Evolutionary conservation across 331 rosid species (phyloP), one percentile per base, ranked within the genome.

Genomic region (Pyracantha coccinea): DNA sequence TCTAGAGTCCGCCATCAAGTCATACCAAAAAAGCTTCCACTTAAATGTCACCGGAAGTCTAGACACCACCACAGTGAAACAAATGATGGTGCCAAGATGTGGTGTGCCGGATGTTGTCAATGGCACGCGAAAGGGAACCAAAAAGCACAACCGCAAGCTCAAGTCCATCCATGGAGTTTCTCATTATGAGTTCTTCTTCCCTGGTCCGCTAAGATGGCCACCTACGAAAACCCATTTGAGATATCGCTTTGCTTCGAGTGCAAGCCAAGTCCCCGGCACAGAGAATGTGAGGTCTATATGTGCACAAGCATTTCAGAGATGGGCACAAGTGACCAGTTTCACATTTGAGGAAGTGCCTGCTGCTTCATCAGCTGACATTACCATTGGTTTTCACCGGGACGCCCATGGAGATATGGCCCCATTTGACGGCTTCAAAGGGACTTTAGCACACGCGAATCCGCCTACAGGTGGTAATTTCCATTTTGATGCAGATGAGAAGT

Each of bases 281-380:
- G 55, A 29, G 47, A 64, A 45, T 41, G 19, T 64, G n/a, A n/a
- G 50, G 35, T 74, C 71, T 57, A 14, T 28, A 9, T 74, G 78
- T 57, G 78, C 78, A 28, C 28, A 57, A 63, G 63, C 71, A n/a
- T 74, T 74, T 59, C 33, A 64, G 32, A 74, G 12, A 32, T 74
- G 78, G 78, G 71, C 71, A 15, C 61, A 66, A 16, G 78, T 63
- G 78, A 74, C 71, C 52, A 25, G 57, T 66, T 74, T 74, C 29
- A 74, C 78, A 6, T 74, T 74, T 32, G 32, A 74, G 16, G 78
- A 74, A 50, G 78, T 74, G 17, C n/a, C 63, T 2, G 5, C 45
- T 1, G 31, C 23, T 17, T n/a, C 71, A n/a, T 6, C 9, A 16
- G 78, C 78, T 14, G 78, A 74, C 16, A 74, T 74, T 20, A 68